Evolutionary conservation across 225 moss, liverwort and hornwort species (phyloP), one percentile per base, ranked within the genome.

Genomic region (Takakia lepidozioides): DNA sequence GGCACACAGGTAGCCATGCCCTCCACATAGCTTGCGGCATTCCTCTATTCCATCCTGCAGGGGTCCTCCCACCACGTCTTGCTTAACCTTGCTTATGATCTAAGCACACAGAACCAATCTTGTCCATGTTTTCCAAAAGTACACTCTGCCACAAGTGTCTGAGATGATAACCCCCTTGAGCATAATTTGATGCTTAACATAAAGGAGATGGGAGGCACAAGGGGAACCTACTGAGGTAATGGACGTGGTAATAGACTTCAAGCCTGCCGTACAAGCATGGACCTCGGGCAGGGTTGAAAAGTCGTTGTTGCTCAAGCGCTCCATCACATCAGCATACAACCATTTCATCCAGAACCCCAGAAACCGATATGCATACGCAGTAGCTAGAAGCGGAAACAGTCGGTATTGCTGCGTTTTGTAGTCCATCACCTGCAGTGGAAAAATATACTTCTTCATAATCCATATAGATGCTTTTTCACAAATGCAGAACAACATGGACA

Each of bases 21-120:
- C 98, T 81, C 98, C 98, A 64, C 98, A 98, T 38, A 85, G 77
- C 69, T 87, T 83, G 44, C 98, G 87, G 66, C 98, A 98, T 65
- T 85, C 85, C 66, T 98, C 98, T 45, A 98, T 98, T 54, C 75
- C 82, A 64, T 98, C 87, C 98, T 98, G 69, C 42, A 61, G 32
- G 32, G 1, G 11, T 11, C 32, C 32, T 32, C 32, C 32, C 32
- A 32, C 7, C 7, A 32, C 8, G 32, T 32, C 11, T 32, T 2
- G 23, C 19, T 28, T 14, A 27, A 6, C 8, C 32, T 32, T 32
- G 11, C 8, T 6, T 6, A 32, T 0, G 43, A 43, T 6, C 16
- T 17, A 8, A 43, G 43, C 16, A 21, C 8, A 43, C n/a, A n/a
- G n/a, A n/a, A n/a, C n/a, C n/a, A n/a, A n/a, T n/a, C n/a, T n/a